phyloP scores from a whole-genome alignment of 345 rosid genomes.

The Eucalyptus urophylla region DNA sequence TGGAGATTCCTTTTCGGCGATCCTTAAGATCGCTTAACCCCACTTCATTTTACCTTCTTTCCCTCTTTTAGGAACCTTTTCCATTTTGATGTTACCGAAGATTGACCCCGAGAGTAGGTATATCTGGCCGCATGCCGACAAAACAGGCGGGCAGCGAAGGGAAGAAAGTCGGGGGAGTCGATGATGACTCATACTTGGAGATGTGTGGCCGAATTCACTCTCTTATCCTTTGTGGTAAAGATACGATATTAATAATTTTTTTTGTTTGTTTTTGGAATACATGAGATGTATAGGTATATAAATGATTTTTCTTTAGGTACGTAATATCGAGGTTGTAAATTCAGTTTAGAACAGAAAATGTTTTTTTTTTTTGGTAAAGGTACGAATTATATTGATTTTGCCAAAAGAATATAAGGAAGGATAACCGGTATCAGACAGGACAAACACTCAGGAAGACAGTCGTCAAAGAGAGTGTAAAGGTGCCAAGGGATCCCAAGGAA shows the following conservation, averaged over 20 bases:
- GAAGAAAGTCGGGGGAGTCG: not conserved
- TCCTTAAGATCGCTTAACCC: not conserved
- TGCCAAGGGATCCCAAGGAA: too few relatives aligned
- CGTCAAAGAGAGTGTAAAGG: too few relatives aligned
- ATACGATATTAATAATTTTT: not conserved
- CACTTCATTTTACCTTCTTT: not conserved
- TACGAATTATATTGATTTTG: too few relatives aligned
- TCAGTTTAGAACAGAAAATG: too few relatives aligned
- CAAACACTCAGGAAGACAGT: too few relatives aligned
- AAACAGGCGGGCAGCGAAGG: not conserved
- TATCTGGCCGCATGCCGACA: not conserved
- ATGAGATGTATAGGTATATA: not conserved
- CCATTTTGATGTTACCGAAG: not conserved
- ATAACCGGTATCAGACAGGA: too few relatives aligned
- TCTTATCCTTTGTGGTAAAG: not conserved
- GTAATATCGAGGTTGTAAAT: not conserved
- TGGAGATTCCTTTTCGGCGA: not conserved
- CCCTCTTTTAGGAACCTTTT: not conserved
- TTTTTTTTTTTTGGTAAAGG: too few relatives aligned
- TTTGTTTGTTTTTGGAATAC: not conserved
- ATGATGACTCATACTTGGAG: not conserved
- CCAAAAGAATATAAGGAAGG: too few relatives aligned
- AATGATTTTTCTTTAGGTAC: not conserved
- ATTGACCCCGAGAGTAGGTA: not conserved
- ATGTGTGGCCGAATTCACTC: not conserved